These are phyloP conservation scores for Pilaira anomala DNA, from an alignment of 192 early-diverging fungal genomes.

Conservation along the genomic window DNA sequence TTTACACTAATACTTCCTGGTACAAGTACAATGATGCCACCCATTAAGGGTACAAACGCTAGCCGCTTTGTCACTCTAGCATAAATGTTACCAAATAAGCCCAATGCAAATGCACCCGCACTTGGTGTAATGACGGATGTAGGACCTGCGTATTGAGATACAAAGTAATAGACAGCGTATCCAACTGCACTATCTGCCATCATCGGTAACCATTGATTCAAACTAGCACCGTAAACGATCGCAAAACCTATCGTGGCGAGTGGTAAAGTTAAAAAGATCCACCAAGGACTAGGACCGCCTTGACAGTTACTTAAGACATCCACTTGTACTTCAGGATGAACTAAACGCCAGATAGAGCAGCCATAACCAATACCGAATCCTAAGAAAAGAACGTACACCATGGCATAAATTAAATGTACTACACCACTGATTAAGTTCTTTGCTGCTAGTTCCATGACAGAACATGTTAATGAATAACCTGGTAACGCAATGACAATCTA, in stretches of 20 bases:
- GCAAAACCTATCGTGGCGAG: conserved; percentile 42
- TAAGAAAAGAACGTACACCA: conserved; percentile 76
- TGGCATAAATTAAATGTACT: conserved; percentile 75
- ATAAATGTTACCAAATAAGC: conserved; percentile 73
- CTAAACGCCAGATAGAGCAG: conserved; percentile 27
- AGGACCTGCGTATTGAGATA: conserved; percentile 49
- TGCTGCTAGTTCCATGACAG: conserved; percentile 85
- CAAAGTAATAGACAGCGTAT: conserved; percentile 63
- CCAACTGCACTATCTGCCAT: conserved; percentile 59
- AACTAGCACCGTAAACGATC: conserved; percentile 52
- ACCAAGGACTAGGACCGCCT: conserved; percentile 31
- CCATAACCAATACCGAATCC: conserved; percentile 66
- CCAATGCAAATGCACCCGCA: conserved; percentile 75
- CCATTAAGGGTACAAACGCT: conserved; percentile 77
- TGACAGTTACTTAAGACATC: conserved; percentile 24
- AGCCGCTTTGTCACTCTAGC: conserved; percentile 67
- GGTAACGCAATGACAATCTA: conserved; percentile 57
- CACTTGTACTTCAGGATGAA: not conserved
- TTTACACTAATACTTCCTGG: conserved; percentile 62
- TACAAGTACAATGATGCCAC: conserved; percentile 77
- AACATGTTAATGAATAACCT: conserved; percentile 76
- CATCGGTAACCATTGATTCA: conserved; percentile 71
- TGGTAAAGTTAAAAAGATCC: conserved; percentile 44
- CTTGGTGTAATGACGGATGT: conserved; percentile 53
- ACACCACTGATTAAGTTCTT: conserved; percentile 86